These are phyloP conservation scores for Globisporangium cylindrosporum DNA, from an alignment of 352 stramenopile genomes.

Conservation along the genomic window DNA sequence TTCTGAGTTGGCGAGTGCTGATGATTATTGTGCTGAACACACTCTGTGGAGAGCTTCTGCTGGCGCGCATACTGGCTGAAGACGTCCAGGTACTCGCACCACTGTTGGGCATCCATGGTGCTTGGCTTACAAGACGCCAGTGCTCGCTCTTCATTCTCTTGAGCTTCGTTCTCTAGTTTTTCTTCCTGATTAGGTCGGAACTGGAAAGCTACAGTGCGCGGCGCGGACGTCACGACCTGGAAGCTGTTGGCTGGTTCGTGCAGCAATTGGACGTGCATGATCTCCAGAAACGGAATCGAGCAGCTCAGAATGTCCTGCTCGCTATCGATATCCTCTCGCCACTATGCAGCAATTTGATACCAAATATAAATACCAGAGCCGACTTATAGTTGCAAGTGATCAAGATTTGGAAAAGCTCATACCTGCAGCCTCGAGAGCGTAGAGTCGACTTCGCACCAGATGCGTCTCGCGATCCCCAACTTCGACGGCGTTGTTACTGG, in stretches of 20 bases:
- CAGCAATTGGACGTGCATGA: constrained; percentile 24
- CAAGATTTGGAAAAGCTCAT: neutral
- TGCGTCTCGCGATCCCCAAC: constrained; percentile 34
- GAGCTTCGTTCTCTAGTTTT: neutral
- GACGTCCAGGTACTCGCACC: constrained; percentile 48
- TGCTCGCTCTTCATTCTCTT: constrained; percentile 5
- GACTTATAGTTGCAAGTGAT: neutral
- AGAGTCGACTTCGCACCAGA: constrained; percentile 56
- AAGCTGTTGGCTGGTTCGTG: constrained; percentile 31
- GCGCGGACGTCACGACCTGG: constrained; percentile 29
- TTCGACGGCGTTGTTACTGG: neutral
- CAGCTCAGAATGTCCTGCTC: constrained; percentile 10
- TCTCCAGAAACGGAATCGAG: constrained; percentile 32
- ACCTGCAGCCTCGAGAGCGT: constrained; percentile 39
- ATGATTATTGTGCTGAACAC: constrained; percentile 12
- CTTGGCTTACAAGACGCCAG: neutral
- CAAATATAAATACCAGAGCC: neutral
- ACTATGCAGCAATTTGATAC: constrained; percentile 13
- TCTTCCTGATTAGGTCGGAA: constrained; percentile 18
- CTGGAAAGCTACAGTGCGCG: constrained; percentile 48
- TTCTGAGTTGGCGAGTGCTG: constrained; percentile 10
- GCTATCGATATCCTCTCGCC: constrained; percentile 29
- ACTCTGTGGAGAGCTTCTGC: neutral
- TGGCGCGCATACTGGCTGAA: constrained; percentile 40
- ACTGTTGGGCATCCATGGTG: constrained; percentile 31